Evolutionary conservation across 352 stramenopile species (phyloP), one percentile per base, ranked within the genome.

Genomic region (Globisporangium megalacanthum): DNA sequence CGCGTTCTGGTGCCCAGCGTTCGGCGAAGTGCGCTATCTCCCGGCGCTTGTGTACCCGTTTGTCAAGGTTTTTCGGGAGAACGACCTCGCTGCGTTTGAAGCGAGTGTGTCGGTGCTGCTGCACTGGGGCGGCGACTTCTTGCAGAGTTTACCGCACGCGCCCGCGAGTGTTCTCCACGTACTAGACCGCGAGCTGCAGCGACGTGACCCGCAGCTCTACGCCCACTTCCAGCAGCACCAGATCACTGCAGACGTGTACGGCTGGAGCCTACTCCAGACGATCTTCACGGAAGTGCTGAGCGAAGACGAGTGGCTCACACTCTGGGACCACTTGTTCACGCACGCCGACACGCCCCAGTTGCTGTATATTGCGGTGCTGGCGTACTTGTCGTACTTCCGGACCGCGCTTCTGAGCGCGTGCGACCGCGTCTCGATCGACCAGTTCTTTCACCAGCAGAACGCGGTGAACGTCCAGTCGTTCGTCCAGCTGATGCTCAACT

Each of bases 51-150:
- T 92, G 42, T 97, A 95, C 64, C 88, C 89, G 19, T 96, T 97
- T 58, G 69, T 96, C 52, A 89, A 91, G 50, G 75, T 94, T 13
- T 95, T 92, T 53, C 73, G 70, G 0, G 75, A 89, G 41, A 94
- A 97, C 49, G 89, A 96, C 31, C 58, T 97, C 20, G 87, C 85
- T 9, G 89, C 88, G 20, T 98, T 97, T 60, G 91, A 98, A 77
- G 74, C 84, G 17, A 85, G 84, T 35, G 42, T 96, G 42, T 80
- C 75, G 22, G 69, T 98, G 6, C 58, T 98, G n/a, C 70, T 96
- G 15, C 79, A 95, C 49, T 96, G 81, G 78, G 92, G 86, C 48
- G 64, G 70, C 1, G 74, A 83, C 52, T 96, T 92, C 44, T 73
- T 97, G 11, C 64, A 85, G 4, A 91, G 69, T 49, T 83, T 96